Base-by-base conservation (phyloP, 2,329 filamentous ascomycete species). In the Penicillium griseofulvum region DNA sequence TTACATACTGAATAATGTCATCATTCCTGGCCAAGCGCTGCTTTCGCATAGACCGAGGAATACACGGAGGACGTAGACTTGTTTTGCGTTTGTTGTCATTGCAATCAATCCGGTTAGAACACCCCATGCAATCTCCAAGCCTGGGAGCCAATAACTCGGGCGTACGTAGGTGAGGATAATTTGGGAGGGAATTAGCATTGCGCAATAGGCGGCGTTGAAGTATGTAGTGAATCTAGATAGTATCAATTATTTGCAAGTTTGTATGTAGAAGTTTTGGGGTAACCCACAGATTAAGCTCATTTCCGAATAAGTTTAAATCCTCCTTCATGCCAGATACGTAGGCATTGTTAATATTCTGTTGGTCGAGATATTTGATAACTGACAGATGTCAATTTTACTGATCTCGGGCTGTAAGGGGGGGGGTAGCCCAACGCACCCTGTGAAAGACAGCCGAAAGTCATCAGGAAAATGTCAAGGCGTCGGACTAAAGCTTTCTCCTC, bases 381-480 rank as follows among this genome's bases (percentile, higher is more conserved):
- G 19, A 11, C 9, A 5, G 3, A 2, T 0, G 16, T 57, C 34
- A 58, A 55, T 16, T 45, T 37, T n/a, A 12, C 9, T 9, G 19
- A 16, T 34, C 19, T 17, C 12, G 5, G 19, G 14, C 28, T 16
- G 28, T 31, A 16, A 26, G 5, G 16, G 3, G 37, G 28, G 11
- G 10, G 11, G 34, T 5, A 43, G 10, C 36, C 45, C 6, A 39
- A 44, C 51, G 37, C 66, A 66, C 74, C 72, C 63, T 76, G 74
- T 33, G 70, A 73, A 46, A 75, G 64, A 49, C 73, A 75, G 1
- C 74, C 73, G 54, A 75, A 76, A 1, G 71, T 74, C 61, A 76
- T 64, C 0, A 76, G 61, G 55, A 74, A 74, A 10, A 70, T 63
- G 52, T 76, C 74, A 9, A 76, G 68, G 22, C 71, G 67, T 31